These are phyloP conservation scores for Pedinophyceae sp. DNA, from an alignment of 139 green algal species.

Conservation along the genomic window DNA sequence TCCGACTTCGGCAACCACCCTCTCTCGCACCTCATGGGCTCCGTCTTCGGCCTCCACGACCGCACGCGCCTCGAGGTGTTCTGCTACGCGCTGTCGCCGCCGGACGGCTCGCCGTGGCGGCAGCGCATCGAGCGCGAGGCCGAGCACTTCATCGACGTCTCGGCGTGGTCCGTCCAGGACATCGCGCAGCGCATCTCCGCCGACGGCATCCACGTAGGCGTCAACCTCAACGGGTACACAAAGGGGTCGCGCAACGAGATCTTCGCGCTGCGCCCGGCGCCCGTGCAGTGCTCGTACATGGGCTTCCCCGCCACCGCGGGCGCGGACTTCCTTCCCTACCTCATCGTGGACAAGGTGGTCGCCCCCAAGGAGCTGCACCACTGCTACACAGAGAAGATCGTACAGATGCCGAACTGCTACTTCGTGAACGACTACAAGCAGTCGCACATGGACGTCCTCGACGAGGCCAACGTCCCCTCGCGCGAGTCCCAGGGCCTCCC, in stretches of 20 bases:
- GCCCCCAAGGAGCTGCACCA: conserved; percentile 25
- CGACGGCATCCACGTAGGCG: conserved; percentile 52
- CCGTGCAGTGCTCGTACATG: conserved; percentile 70
- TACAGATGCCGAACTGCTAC: conserved; percentile 78
- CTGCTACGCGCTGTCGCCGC: conserved; percentile 67
- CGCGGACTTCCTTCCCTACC: conserved; percentile 61
- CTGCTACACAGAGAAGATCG: conserved; percentile 70
- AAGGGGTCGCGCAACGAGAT: conserved; percentile 86
- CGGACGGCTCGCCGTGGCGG: conserved; percentile 58
- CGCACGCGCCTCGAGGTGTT: conserved; percentile 42
- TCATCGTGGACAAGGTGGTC: conserved; percentile 66
- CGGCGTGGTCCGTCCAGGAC: conserved; percentile 15
- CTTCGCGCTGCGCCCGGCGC: conserved; percentile 69
- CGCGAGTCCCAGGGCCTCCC: conserved; percentile 46
- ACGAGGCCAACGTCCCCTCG: conserved; percentile 16
- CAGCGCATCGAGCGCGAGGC: conserved; percentile 48
- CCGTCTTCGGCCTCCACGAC: conserved; percentile 76
- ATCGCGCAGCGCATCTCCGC: conserved; percentile 44
- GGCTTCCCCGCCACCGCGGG: conserved; percentile 78
- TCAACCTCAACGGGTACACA: conserved; percentile 90
- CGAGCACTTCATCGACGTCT: conserved; percentile 70
- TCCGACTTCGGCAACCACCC: conserved; percentile 87
- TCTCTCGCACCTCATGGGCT: conserved; percentile 76
- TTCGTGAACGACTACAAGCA: conserved; percentile 87
- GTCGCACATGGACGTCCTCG: conserved; percentile 41